Evolutionary conservation across 2,329 filamentous ascomycete genomes (phyloP), one percentile per base, ranked within the genome.

Genomic region (Beauveria asiatica): DNA sequence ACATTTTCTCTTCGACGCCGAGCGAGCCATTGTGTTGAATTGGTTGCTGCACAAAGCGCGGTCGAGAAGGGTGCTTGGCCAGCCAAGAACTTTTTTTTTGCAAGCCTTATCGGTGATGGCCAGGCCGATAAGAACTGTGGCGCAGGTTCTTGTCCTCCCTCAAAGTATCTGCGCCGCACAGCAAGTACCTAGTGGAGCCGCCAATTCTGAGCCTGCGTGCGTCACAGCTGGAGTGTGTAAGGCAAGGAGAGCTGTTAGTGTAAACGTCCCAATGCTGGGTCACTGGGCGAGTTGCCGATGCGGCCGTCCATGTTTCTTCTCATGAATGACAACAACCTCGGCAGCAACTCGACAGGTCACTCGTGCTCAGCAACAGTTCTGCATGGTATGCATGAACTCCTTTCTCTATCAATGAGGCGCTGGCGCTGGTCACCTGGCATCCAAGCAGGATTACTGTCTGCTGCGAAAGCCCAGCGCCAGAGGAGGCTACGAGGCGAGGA

Each of bases 1-100:
- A 62, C 82, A 81, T 73, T 88, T 89, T 64, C 87, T 83, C 77
- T 89, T 89, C 72, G 81, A 78, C 67, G 50, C 55, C 9, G 46
- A 42, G 33, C 51, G 58, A 55, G 44, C 58, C 58, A 60, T 60
- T 55, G 51, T 37, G 23, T 42, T 21, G 13, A 25, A 49, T 44
- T 33, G 19, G 44, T 23, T 54, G 16, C 27, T 50, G 19, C 21
- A 49, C 49, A 37, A 51, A 33, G 41, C n/a, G 27, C 41, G 33
- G 49, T 30, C 41, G 46, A 37, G 27, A n/a, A 42, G 44, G 33
- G 8, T 50, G 33, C n/a, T 41, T 41, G 51, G 44, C 16, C 23
- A 11, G n/a, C 48, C 39, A 59, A 59, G 51, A 55, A 55, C 44
- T 54, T 60, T 59, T 60, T 54, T 60, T 53, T 51, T 53, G n/a